A percentile compares a stretch with the other conserved stretches of the same genome.
phyloP scores from a whole-genome alignment of 495 filamentous ascomycete genomes.

The Pyrenula massariospora region DNA sequence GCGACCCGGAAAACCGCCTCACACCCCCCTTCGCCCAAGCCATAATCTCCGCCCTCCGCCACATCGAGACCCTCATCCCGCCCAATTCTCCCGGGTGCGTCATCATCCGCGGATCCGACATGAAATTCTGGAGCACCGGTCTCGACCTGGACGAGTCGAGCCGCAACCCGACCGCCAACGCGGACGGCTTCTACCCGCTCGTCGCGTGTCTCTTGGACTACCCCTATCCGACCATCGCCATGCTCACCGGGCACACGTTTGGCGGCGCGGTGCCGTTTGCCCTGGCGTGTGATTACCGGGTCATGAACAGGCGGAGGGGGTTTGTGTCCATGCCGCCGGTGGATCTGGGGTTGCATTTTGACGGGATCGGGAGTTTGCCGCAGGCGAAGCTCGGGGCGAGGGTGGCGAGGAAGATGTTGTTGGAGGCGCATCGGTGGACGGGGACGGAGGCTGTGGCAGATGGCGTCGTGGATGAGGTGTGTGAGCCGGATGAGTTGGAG shows the following conservation, averaged over 20 bases:
- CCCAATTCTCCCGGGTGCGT: conserved; percentile 31
- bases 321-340: conserved; percentile 38
- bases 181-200: conserved; percentile 37
- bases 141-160: conserved; percentile 35
- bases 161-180: conserved; percentile 33
- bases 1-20: conserved; percentile 35
- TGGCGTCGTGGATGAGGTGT: conserved; percentile 36
- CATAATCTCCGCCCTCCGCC: conserved; percentile 32
- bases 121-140: conserved; percentile 42
- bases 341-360: conserved; percentile 37
- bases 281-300: conserved; percentile 35
- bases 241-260: conserved; percentile 39
- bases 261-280: conserved; percentile 36
- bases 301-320: conserved; percentile 38
- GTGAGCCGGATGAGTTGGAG: conserved; percentile 32
- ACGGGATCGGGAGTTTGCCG: conserved; percentile 34
- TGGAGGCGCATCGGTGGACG: conserved; percentile 40
- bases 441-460: conserved; percentile 33
- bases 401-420: conserved; percentile 36
- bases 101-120: conserved; percentile 32
- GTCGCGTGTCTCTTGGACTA: conserved; percentile 39
- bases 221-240: conserved; percentile 37
- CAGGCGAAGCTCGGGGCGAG: conserved; percentile 34
- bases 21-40: conserved; percentile 33
- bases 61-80: conserved; percentile 25